Base-by-base conservation (phyloP, 768 basidiomycete genomes). In the Boletellus ananiceps region DNA sequence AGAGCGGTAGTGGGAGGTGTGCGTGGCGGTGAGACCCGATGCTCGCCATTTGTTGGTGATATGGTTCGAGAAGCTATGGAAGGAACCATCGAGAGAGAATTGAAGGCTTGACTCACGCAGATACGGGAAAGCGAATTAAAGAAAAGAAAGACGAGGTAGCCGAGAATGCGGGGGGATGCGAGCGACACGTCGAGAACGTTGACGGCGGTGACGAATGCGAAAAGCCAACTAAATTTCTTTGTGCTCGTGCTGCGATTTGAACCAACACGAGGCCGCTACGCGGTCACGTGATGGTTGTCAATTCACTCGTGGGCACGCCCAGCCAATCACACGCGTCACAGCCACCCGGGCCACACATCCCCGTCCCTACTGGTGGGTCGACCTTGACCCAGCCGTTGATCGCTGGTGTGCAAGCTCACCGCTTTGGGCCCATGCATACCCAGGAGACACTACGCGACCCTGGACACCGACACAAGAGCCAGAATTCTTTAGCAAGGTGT, bases 191-290 rank as follows among this genome's bases (percentile, higher is more conserved):
- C 64, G 51, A 12, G 36, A 43, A 45, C 54, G 56, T 43, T 37
- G 61, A 42, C 55, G 46, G 33, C 19, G 52, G 44, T 13, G 36
- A 47, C 38, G 45, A 47, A 42, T 7, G 48, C 40, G 27, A 49
- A 49, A 46, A 56, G 54, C 54, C 14, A 55, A 47, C 36, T 27
- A 49, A 61, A 36, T 57, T 56, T 59, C 67, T 67, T 69, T 63
- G 57, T 64, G 49, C 23, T 39, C 37, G 44, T 36, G 15, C 43
- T 43, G 29, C 46, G 34, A 55, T 47, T 63, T 57, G 67, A 67
- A 67, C 65, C 32, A 55, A 67, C 66, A 67, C 66, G 66, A 67
- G 66, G 66, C 67, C 55, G 46, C 58, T 47, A 61, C 66, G 66
- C 61, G 67, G 42, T 67, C 65, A 67, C 66, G 66, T 67, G 66